phyloP scores from a whole-genome alignment of 2,329 filamentous ascomycete species.

The Colletotrichum australisinense region DNA sequence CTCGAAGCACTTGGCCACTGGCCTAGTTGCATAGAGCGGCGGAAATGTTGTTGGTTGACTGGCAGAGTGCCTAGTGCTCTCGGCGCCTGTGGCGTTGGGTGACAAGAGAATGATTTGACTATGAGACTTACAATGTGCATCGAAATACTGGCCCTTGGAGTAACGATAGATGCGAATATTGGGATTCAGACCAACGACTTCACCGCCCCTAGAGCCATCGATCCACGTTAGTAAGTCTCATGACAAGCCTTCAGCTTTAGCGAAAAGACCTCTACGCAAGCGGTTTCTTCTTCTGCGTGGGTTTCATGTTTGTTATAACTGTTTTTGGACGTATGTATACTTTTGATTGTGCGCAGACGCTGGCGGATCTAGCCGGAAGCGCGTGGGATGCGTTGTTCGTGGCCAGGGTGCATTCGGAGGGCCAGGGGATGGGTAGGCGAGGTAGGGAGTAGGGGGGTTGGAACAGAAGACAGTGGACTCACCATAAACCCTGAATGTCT shows the following conservation, averaged over 20 bases:
- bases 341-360: not conserved
- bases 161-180: constrained; percentile 94
- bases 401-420: constrained; percentile 4
- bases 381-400: constrained; percentile 14
- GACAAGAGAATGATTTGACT: constrained; percentile 25
- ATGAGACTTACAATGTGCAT: constrained; percentile 80
- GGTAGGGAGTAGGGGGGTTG: no score
- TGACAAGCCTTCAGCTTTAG: not conserved
- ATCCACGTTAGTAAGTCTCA: constrained; percentile 18
- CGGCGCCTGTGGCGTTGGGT: constrained; percentile 22
- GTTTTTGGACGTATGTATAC: not conserved
- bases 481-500: constrained; percentile 57
- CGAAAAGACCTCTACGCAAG: not conserved
- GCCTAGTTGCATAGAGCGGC: not conserved
- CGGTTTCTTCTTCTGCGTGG: constrained; percentile 9
- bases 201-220: constrained; percentile 75
- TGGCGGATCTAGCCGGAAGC: constrained; percentile 29
- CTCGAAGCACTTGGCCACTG: not conserved
- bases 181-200: constrained; percentile 85
- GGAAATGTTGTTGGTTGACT: constrained; percentile 1
- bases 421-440: not conserved
- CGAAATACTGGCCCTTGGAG: constrained; percentile 87
- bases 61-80: not conserved
- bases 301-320: constrained; percentile 18
- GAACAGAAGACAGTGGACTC: constrained; percentile 39